These are phyloP conservation scores for Penicillium sp. DNA, from an alignment of 2,329 filamentous ascomycete genomes.

Conservation along the genomic window DNA sequence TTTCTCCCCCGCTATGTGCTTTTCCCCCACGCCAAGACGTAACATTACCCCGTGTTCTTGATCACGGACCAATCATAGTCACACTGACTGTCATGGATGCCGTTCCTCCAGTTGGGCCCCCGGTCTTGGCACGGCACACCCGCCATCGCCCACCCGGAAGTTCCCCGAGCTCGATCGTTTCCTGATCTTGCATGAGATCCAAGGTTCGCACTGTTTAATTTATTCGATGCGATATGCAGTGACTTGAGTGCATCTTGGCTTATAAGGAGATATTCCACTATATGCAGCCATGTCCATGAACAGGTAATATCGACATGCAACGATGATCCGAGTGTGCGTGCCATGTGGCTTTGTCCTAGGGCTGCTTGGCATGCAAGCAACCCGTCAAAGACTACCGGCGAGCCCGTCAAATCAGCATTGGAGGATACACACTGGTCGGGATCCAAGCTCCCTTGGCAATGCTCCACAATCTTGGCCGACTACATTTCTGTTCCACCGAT, in stretches of 20 bases:
- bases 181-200: no score
- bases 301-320: not conserved
- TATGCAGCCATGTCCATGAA: not conserved
- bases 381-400: not conserved
- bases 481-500: conserved; percentile 10
- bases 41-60: not conserved
- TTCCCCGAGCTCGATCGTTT: not conserved
- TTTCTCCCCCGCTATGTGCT: no score
- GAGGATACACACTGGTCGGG: not conserved
- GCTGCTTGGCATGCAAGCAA: not conserved
- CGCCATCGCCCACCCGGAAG: not conserved
- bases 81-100: not conserved
- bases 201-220: no score
- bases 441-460: conserved; percentile 24
- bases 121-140: not conserved
- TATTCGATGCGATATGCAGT: not conserved
- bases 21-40: not conserved
- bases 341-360: not conserved
- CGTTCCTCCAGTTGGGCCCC: not conserved
- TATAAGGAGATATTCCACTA: not conserved
- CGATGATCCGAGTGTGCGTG: not conserved
- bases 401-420: not conserved
- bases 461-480: conserved; percentile 14
- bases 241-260: not conserved
- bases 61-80: not conserved